phyloP scores from a whole-genome alignment of 495 filamentous ascomycete genomes.

The Aspergillus sclerotiicarbonarius region DNA sequence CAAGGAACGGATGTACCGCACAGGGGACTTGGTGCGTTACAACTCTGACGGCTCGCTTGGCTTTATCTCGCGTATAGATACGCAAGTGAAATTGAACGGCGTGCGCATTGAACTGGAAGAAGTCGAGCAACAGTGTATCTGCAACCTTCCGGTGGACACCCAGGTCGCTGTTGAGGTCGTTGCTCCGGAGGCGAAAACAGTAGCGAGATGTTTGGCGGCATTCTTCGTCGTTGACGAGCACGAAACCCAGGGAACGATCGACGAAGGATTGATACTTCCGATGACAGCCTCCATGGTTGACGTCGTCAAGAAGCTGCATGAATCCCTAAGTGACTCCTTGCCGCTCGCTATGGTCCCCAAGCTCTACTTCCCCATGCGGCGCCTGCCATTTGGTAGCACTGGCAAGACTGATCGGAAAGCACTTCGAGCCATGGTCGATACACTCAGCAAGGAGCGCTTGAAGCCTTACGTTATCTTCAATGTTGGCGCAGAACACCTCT shows the following conservation, averaged over 20 bases:
- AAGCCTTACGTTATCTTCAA: constrained; percentile 41
- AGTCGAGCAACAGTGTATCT: constrained; percentile 56
- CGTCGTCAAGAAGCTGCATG: constrained; percentile 34
- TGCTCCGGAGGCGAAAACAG: constrained; percentile 30
- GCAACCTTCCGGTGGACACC: constrained; percentile 29
- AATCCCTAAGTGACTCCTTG: constrained; percentile 32
- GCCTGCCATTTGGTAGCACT: constrained; percentile 55
- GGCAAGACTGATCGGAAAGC: constrained; percentile 62
- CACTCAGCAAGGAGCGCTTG: constrained; percentile 38
- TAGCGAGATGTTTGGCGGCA: constrained; percentile 39
- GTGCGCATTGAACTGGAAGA: constrained; percentile 66
- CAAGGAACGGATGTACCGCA: constrained; percentile 43
- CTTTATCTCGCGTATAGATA: constrained; percentile 59
- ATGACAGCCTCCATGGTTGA: constrained; percentile 31
- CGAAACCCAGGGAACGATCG: constrained; percentile 19
- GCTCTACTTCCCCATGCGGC: constrained; percentile 56
- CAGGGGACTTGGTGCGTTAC: constrained; percentile 54
- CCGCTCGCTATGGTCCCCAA: constrained; percentile 62
- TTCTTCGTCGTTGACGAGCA: constrained; percentile 39
- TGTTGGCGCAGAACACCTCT: constrained; percentile 22
- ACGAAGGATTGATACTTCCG: constrained; percentile 31
- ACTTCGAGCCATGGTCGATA: constrained; percentile 42
- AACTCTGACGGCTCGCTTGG: constrained; percentile 50
- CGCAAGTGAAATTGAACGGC: constrained; percentile 64
- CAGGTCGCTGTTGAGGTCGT: constrained; percentile 47